Evolutionary conservation across 768 basidiomycete genomes (phyloP), one percentile per base, ranked within the genome.

Genomic region (Trametes cubensis): DNA sequence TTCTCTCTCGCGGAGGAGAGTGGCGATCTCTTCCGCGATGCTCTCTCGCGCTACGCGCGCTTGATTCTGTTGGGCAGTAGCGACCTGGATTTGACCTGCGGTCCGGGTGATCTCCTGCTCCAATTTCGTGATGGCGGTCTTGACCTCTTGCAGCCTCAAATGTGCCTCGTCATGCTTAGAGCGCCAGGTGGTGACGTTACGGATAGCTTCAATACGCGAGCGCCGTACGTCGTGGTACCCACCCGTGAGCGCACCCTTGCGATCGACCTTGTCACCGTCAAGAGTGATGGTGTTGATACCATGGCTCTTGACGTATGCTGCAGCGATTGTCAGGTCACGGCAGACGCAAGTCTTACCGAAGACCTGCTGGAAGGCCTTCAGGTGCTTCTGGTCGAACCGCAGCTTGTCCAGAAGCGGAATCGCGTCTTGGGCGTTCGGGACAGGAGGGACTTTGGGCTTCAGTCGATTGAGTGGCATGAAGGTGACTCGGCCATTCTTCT

Each of bases 401-500:
- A 99, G 83, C 72, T 94, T 95, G 63, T 86, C 82, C 30, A 99
- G 81, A 49, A 94, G 84, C 0, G 92, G 91, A 56, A 91, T 87
- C 0, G 89, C 88, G 63, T 92, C 89, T 61, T 87, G 83, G 0
- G 87, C 89, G 77, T 89, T 80, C 71, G 88, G 88, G 20, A 85
- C 78, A 0, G 83, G 79, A 1, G 80, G 78, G 40, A 80, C 81
- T 65, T 90, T 92, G 55, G 90, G 89, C 68, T 89, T 88, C 61
- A 99, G 85, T 15, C 97, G 89, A 74, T 98, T 98, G 42, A 99
- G 83, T 20, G 97, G 97, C 89, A 99, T 95, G 77, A 98, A 98
- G 0, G 97, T 99, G 8, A 99, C 92, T 53, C 97, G 88, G 2
- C 96, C 97, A 13, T 86, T 90, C 73, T 91, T 93, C 72, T 98